Evolutionary conservation across 441 rosid genomes (phyloP), one percentile per base, ranked within the genome.

Genomic region (Syzygium syzygioides): DNA sequence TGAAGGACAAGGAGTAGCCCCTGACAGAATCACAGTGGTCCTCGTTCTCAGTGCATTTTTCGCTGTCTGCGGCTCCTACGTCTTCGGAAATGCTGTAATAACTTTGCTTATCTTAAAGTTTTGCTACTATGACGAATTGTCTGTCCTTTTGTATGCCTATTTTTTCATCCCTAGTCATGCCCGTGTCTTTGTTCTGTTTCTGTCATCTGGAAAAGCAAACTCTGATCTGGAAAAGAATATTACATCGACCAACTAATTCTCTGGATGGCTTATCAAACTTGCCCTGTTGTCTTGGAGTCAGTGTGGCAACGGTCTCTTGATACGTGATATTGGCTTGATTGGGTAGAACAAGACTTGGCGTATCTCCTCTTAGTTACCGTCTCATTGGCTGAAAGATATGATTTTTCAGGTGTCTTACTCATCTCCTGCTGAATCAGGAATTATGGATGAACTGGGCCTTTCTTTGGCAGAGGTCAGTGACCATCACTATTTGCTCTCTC

Each of bases 361-460:
- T 55, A 19, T 52, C 48, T 85, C 59, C 60, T 37, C 80, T n/a
- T 55, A 32, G 45, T 54, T 30, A 30, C 86, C n/a, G 2, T 84
- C 41, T 52, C 32, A 53, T 55, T 85, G 57, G 66, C 62, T 85
- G 48, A 54, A 85, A 85, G 17, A 85, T 20, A 20, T 12, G 59
- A 34, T 20, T 91, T 90, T 89, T 85, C 90, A 96, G 98, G 86
- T 95, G 53, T 96, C 98, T 86, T 96, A 96, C 90, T 96, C 99
- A 50, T 96, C 98, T 66, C 97, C 99, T 55, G 93, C 96, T 86
- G 94, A 96, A 86, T 91, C 91, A 60, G 98, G 96, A 57, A 95
- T 96, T 88, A 94, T 91, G 89, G 87, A 90, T 56, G 97, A 95
- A 62, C 91, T 96, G 66, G 89, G 89, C 86, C 96, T 96, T 84